A percentile compares a stretch with the other conserved stretches of the same genome.
These are phyloP conservation scores for Hymenoscyphus linearis DNA, from an alignment of 2,329 filamentous ascomycete genomes.

Conservation along the genomic window DNA sequence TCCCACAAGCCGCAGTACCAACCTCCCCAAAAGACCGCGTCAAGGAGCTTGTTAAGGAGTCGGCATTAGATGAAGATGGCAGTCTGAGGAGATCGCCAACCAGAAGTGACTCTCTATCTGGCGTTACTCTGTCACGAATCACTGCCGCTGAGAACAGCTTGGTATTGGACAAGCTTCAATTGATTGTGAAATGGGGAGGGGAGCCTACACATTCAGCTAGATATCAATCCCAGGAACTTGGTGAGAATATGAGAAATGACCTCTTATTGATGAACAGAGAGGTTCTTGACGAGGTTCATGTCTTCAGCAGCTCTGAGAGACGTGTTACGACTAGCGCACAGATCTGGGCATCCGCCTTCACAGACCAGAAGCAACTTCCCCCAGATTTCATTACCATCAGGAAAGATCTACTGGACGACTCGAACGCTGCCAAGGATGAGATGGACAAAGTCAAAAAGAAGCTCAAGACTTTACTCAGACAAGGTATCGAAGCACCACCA, in stretches of 20 bases:
- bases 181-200: slow-evolving; percentile 98
- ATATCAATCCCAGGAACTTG: slow-evolving; percentile 92
- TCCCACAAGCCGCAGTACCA: slow-evolving; percentile 13
- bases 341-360: slow-evolving; percentile 87
- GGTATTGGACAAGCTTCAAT: slow-evolving; percentile 89
- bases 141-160: slow-evolving; percentile 90
- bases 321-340: slow-evolving; percentile 94
- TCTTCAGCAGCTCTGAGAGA: slow-evolving; percentile 93
- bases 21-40: slow-evolving; percentile 12
- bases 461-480: slow-evolving; percentile 83
- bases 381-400: slow-evolving; percentile 84
- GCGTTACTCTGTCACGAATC: slow-evolving; percentile 87
- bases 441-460: slow-evolving; percentile 99
- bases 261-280: slow-evolving; percentile 88
- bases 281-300: slow-evolving; percentile 83
- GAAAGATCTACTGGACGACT: slow-evolving; percentile 94
- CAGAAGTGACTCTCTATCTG: slow-evolving; percentile 79
- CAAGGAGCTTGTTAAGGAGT: slow-evolving; percentile 10
- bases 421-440: slow-evolving; percentile 96
- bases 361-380: slow-evolving; percentile 78
- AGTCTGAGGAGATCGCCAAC: slow-evolving; percentile 45
- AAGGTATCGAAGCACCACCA: slow-evolving; percentile 87
- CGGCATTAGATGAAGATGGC: slow-evolving; percentile 20
- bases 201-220: slow-evolving; percentile 96
- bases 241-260: slow-evolving; percentile 93